Evolutionary conservation across 805 yeast genomes (phyloP).

Genomic region (Barnettozyma pratensis): DNA sequence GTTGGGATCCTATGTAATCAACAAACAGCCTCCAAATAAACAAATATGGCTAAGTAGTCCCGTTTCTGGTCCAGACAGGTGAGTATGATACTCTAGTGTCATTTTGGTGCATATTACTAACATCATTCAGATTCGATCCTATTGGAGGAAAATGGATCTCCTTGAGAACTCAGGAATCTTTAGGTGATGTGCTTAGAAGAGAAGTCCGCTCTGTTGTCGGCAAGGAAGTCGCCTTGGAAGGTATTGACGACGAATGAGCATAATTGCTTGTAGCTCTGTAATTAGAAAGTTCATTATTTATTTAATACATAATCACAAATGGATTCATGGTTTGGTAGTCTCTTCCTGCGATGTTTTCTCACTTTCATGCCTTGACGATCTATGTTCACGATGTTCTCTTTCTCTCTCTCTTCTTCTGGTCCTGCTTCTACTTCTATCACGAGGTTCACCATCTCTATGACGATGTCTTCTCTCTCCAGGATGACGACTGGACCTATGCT

Average conservation of each 20-base stretch:
- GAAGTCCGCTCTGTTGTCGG: slow-evolving; percentile 41
- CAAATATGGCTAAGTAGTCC: slow-evolving; percentile 97
- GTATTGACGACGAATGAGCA: slow-evolving; percentile 11
- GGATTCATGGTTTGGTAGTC: too few species aligned
- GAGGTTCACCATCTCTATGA: neutral
- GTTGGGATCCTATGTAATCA: slow-evolving; percentile 82
- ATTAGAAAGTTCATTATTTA: slow-evolving; percentile 24
- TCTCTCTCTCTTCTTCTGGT: slow-evolving; percentile 44
- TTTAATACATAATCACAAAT: slow-evolving; percentile 3
- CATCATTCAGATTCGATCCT: slow-evolving; percentile 51
- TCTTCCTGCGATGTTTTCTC: slow-evolving; percentile 31
- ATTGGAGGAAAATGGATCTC: slow-evolving; percentile 75
- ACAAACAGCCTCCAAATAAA: slow-evolving; percentile 95
- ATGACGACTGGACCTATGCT: slow-evolving; percentile 3
- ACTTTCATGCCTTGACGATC: slow-evolving; percentile 24
- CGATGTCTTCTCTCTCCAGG: neutral
- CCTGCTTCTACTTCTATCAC: slow-evolving; percentile 30
- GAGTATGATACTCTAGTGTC: neutral
- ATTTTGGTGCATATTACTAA: slow-evolving; percentile 1
- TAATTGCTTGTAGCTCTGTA: neutral
- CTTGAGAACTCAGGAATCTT: slow-evolving; percentile 53
- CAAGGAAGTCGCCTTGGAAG: slow-evolving; percentile 18
- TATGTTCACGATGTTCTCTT: slow-evolving; percentile 17
- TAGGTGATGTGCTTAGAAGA: slow-evolving; percentile 42
- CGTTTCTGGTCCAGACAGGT: slow-evolving; percentile 79